phyloP scores from a whole-genome alignment of 179 eudicot species.

The Corrigiola litoralis region DNA sequence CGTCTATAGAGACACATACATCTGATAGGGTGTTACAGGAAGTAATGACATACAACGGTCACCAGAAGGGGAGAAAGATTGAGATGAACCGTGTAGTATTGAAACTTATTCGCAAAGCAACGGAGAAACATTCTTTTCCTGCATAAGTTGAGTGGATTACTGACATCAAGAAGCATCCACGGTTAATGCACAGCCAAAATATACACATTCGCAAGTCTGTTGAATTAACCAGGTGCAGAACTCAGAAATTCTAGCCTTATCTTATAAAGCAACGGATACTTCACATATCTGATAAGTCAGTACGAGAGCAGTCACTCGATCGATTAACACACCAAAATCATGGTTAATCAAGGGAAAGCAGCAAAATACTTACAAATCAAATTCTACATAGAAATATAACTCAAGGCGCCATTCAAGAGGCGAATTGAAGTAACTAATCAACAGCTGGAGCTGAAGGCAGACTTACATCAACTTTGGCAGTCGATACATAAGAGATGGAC shows the following conservation, averaged over 20 bases:
- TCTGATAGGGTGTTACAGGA: too few species aligned
- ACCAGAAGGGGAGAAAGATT: too few species aligned
- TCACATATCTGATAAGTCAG: too few species aligned
- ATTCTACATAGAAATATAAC: background rate
- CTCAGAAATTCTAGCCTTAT: too few species aligned
- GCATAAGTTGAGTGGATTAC: background rate
- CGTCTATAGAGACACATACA: too few species aligned
- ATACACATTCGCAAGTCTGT: background rate
- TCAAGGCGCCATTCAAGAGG: too few species aligned
- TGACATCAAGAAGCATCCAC: background rate
- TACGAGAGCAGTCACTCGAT: background rate
- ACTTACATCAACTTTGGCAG: slow-evolving; percentile 44
- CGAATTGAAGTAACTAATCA: background rate
- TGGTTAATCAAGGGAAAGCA: background rate
- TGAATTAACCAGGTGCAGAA: background rate
- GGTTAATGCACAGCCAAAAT: background rate
- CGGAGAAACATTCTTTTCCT: too few species aligned
- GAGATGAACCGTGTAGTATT: too few species aligned
- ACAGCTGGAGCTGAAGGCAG: background rate
- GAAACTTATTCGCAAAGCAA: too few species aligned
- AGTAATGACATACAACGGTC: too few species aligned
- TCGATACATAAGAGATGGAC: slow-evolving; percentile 40
- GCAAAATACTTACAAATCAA: background rate
- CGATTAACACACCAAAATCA: background rate
- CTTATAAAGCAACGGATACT: too few species aligned